These are phyloP conservation scores for Globisporangium ultimum DNA, from an alignment of 352 stramenopile species.

Conservation along the genomic window DNA sequence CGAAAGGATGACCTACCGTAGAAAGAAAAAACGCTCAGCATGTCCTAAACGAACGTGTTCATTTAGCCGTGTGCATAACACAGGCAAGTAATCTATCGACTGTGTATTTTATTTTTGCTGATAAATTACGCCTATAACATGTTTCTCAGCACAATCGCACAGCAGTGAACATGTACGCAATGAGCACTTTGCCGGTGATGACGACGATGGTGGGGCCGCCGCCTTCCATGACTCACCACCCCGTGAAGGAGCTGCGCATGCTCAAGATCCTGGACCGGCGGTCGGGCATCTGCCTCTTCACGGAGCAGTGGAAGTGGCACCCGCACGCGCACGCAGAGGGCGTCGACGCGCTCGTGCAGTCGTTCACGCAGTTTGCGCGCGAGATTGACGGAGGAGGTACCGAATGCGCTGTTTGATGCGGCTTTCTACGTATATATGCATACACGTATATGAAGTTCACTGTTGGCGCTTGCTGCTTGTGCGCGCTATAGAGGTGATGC, in stretches of 20 bases:
- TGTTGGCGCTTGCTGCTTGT: neutral
- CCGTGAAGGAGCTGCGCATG: slow-evolving; percentile 52
- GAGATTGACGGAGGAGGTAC: slow-evolving; percentile 81
- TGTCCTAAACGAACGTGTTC: no score
- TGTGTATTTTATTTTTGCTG: neutral
- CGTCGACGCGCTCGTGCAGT: slow-evolving; percentile 75
- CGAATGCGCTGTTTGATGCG: no score
- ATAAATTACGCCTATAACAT: neutral
- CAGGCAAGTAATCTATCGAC: no score
- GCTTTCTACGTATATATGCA: neutral
- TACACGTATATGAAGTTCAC: neutral
- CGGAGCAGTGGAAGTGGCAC: slow-evolving; percentile 81
- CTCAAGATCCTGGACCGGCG: slow-evolving; percentile 69
- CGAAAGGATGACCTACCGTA: no score
- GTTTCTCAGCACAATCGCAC: neutral
- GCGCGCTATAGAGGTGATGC: slow-evolving; percentile 45
- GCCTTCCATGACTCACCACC: neutral
- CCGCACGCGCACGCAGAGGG: slow-evolving; percentile 66
- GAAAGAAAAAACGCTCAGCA: no score
- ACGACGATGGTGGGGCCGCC: neutral
- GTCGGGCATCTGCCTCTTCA: slow-evolving; percentile 74
- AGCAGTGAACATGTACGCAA: neutral
- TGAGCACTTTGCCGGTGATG: neutral
- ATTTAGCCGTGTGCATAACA: no score
- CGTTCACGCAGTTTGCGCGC: slow-evolving; percentile 79